These are phyloP conservation scores for Cnidoscolus chayamansa DNA, from an alignment of 441 rosid genomes.

Conservation along the genomic window DNA sequence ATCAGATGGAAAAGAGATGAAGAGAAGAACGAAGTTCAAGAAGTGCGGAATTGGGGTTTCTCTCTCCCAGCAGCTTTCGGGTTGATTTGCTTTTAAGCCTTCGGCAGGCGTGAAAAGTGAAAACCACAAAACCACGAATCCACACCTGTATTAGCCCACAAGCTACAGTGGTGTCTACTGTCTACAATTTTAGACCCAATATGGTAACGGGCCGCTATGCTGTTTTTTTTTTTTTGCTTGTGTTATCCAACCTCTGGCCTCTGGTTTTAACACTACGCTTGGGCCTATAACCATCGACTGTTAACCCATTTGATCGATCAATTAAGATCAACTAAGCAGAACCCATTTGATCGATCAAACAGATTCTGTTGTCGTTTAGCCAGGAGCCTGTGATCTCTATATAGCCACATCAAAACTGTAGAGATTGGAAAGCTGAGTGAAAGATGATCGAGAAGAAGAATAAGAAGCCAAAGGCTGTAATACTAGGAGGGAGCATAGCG, in stretches of 20 bases:
- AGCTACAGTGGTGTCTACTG: too few species aligned
- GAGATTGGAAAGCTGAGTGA: too few species aligned
- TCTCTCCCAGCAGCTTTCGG: neutral
- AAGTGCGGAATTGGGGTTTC: slow-evolving; percentile 1
- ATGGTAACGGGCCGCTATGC: too few species aligned
- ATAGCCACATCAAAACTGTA: neutral
- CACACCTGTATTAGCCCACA: neutral
- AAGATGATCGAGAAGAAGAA: slow-evolving; percentile 7
- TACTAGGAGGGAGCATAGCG: slow-evolving; percentile 74
- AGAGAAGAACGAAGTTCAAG: neutral
- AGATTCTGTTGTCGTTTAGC: neutral
- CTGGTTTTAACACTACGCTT: too few species aligned
- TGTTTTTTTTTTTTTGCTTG: too few species aligned
- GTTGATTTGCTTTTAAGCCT: neutral
- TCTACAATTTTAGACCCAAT: too few species aligned
- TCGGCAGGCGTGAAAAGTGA: neutral
- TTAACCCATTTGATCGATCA: too few species aligned
- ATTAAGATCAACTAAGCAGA: too few species aligned
- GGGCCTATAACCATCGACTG: too few species aligned
- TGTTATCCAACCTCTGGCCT: too few species aligned
- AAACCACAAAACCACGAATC: too few species aligned
- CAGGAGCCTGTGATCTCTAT: neutral
- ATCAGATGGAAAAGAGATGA: neutral
- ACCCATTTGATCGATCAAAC: too few species aligned
- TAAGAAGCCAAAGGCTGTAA: slow-evolving; percentile 44